phyloP scores from a whole-genome alignment of 148 eudicot species.

The Heliamphora exappendiculata region DNA sequence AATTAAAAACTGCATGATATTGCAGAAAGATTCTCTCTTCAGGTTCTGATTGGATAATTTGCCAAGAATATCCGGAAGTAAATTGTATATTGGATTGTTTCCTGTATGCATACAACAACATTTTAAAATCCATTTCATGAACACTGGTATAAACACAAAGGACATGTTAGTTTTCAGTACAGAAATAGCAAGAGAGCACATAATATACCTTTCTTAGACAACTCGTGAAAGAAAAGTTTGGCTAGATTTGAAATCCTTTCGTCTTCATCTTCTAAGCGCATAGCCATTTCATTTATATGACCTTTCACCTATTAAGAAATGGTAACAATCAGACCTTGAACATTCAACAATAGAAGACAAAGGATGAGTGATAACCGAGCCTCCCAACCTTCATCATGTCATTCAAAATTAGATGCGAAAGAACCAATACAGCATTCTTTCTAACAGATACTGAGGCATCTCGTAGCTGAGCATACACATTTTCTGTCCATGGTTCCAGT shows the following conservation, averaged over 20 bases:
- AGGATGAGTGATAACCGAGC: neutral
- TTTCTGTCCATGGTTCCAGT: conserved; percentile 96
- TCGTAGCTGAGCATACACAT: conserved; percentile 80
- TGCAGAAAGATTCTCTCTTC: conserved; percentile 68
- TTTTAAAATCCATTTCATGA: neutral
- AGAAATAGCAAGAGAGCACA: neutral
- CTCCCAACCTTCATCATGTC: conserved; percentile 96
- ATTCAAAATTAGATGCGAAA: conserved; percentile 92
- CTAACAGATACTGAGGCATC: conserved; percentile 80
- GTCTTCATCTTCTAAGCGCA: conserved; percentile 87
- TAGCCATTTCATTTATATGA: conserved; percentile 83
- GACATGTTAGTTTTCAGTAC: conserved; percentile 3
- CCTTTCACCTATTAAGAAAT: conserved; percentile 69
- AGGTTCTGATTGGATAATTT: conserved; percentile 69
- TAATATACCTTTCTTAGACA: conserved; percentile 80
- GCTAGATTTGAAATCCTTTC: conserved; percentile 87
- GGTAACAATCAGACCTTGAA: conserved; percentile 8
- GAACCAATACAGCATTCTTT: conserved; percentile 95
- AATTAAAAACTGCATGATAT: conserved; percentile 90
- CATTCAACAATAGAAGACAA: neutral
- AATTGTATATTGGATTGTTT: conserved; percentile 81
- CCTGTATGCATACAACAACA: conserved; percentile 37
- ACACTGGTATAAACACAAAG: neutral
- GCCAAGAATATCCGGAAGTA: conserved; percentile 94
- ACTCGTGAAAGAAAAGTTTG: conserved; percentile 79